Evolutionary conservation across 345 rosid species (phyloP).

Genomic region (Acer negundo): DNA sequence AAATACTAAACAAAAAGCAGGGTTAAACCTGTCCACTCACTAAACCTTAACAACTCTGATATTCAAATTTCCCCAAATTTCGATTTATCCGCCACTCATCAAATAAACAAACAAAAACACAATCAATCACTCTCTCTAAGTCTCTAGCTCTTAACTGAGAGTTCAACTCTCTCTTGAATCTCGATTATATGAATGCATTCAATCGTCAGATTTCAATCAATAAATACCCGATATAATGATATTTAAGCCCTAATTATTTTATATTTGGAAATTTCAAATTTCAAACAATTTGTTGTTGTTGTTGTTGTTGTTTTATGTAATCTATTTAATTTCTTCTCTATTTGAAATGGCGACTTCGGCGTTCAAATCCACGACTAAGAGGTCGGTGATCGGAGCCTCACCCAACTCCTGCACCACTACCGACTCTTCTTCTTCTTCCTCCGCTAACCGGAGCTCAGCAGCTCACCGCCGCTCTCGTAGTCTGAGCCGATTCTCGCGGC

Average conservation of each 20-base stretch:
- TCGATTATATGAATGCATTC: neutral
- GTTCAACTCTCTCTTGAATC: neutral
- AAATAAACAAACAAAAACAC: neutral
- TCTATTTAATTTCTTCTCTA: neutral
- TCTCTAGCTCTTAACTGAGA: neutral
- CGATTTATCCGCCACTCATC: slow-evolving; percentile 25
- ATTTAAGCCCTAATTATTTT: neutral
- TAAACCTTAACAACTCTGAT: neutral
- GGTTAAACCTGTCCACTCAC: neutral
- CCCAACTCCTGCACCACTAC: slow-evolving; percentile 36
- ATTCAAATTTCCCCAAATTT: slow-evolving; percentile 20
- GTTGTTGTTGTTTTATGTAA: no score
- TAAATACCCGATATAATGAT: neutral
- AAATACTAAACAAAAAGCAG: neutral
- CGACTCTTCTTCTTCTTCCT: slow-evolving; percentile 50
- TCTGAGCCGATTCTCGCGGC: slow-evolving; percentile 80
- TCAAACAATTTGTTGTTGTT: neutral
- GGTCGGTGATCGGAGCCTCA: slow-evolving; percentile 47
- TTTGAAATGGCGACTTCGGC: slow-evolving; percentile 74
- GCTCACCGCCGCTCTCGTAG: slow-evolving; percentile 74
- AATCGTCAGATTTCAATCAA: neutral
- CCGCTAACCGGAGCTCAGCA: slow-evolving; percentile 37
- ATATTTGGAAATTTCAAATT: neutral
- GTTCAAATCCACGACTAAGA: slow-evolving; percentile 61
- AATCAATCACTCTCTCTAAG: neutral